Base-by-base conservation (phyloP, 208 protist species). In the Wallacemonas collosoma region DNA sequence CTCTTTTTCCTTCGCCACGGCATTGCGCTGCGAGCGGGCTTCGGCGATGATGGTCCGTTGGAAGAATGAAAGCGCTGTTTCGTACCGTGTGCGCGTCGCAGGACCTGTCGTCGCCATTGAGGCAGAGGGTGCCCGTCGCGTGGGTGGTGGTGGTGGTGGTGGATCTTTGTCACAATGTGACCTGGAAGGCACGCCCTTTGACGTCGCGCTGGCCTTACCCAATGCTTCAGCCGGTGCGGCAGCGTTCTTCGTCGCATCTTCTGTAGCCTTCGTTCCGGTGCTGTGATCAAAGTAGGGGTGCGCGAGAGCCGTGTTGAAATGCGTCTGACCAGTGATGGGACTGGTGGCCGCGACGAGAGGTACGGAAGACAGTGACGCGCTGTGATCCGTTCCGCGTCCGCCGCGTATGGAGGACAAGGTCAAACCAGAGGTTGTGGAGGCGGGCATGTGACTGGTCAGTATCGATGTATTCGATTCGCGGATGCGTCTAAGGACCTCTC, bases 361-460 rank as follows among this genome's bases (percentile, higher is more conserved):
- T 39, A 51, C 45, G 15, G 51, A 44, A 14, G 36, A 35, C 14
- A 57, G 36, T 68, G 35, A 53, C 7, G 35, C 47, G 17, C n/a
- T 60, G 2, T n/a, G 47, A 14, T 35, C 62, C 8, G 60, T 48
- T 38, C 0, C 39, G 3, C 50, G 11, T 5, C 53, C 14, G 43
- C 41, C 39, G 40, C 60, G 60, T 36, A 65, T 65, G 60, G 54
- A 48, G 60, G 71, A 68, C 51, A 75, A 17, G 53, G 72, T 40
- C 40, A 69, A 17, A 54, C 56, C 64, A 53, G 72, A 65, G 66
- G 60, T 12, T 55, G 64, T 48, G 41, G 38, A 53, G 55, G 56
- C 7, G 56, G 69, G 6, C 44, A 44, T 56, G 26, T 26, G 26
- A 26, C 26, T 26, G 26, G 26, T 0, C 26, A 26, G 26, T 26